Conservation (phyloP, 306 rosid genomes). For the Malus asiatica region DNA sequence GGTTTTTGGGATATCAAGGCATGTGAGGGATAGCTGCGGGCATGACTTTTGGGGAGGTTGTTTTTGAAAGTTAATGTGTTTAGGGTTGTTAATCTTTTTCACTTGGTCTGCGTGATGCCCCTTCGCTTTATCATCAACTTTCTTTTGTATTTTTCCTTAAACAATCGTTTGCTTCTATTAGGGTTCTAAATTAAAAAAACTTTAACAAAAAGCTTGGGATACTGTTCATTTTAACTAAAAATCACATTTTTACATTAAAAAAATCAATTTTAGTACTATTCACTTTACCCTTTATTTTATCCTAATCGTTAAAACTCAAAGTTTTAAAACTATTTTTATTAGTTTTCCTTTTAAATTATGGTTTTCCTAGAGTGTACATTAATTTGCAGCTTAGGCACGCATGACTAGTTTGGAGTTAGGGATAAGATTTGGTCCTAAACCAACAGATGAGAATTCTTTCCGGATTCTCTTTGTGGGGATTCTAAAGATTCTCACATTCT, state of each 20-base stretch:
- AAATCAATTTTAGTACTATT: too few species aligned
- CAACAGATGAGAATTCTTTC: too few species aligned
- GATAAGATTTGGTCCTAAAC: not conserved
- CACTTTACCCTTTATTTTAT: too few species aligned
- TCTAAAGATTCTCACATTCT: rapidly evolving
- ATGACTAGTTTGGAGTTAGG: not conserved
- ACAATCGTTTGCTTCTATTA: not conserved
- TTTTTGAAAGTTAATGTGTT: slow-evolving; percentile 2
- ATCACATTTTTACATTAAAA: too few species aligned
- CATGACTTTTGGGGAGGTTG: not conserved
- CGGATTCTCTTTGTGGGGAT: too few species aligned
- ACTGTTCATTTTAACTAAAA: too few species aligned
- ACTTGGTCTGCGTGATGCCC: slow-evolving; percentile 7
- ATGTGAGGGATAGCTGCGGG: slow-evolving; percentile 17
- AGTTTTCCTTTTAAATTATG: not conserved
- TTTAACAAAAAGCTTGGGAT: too few species aligned
- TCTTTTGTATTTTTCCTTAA: not conserved
- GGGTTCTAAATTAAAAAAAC: not conserved
- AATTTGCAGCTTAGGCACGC: not conserved
- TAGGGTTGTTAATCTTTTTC: not conserved
- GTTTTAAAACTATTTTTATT: too few species aligned
- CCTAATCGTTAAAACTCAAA: too few species aligned
- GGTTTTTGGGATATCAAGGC: not conserved
- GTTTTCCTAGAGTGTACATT: not conserved
- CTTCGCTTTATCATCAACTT: not conserved